Base-by-base conservation (phyloP, 2,329 filamentous ascomycete species). In the Fusarium solani-melongenae region DNA sequence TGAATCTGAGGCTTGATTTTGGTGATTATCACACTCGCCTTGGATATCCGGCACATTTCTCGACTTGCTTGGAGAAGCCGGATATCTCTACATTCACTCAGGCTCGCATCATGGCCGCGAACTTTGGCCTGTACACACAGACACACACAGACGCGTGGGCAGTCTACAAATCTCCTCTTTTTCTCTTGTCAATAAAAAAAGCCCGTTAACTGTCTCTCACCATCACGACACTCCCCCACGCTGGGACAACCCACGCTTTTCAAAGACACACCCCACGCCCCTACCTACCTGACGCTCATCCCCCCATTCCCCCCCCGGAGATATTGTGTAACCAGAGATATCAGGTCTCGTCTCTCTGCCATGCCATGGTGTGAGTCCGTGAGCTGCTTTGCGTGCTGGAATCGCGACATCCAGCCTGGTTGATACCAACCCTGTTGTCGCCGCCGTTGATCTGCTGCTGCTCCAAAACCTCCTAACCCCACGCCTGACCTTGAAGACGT, bases 231-330 rank as follows among this genome's bases (percentile, higher is more conserved):
- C 53, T 59, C 64, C 67, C 64, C 70, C 44, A 56, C 20, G 56
- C 49, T 64, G 64, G 55, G 59, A 73, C 71, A 72, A 71, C 71
- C 69, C 71, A 73, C 71, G 57, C 71, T 72, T 61, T 66, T 55
- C 27, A 72, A 64, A 72, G 71, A 73, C 71, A 73, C 71, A 62
- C 71, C 71, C 71, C 71, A 74, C 71, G 64, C 71, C 71, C 71
- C 68, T 64, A 67, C 46, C 27, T 51, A 20, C n/a, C 38, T 41
- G n/a, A 20, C 39, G 39, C n/a, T 39, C 38, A 39, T 12, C 58
- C 72, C 66, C 66, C 62, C 66, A 71, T 59, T 39, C 36, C 39
- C 63, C n/a, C 73, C 71, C 64, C 62, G 64, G 55, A 68, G 34
- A 29, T 66, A 55, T 24, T 66, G 41, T 66, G 65, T 58, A 73